Conservation (phyloP, 257 asterid species). For the Dorcoceras hygrometricum region DNA sequence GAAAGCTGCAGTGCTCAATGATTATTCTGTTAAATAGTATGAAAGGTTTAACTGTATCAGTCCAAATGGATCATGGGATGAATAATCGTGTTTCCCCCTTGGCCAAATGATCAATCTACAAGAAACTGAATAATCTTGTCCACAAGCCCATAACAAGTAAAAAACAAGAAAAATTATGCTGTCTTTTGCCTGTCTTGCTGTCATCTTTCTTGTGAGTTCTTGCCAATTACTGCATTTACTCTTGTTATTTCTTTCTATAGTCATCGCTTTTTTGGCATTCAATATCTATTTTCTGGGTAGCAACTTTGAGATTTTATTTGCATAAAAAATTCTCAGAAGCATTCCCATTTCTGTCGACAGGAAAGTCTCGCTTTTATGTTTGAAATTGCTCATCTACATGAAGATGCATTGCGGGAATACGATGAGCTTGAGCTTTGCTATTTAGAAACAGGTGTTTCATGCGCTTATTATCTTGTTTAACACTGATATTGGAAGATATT, state of each 20-base stretch:
- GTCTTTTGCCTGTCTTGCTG: not conserved
- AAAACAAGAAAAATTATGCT: not conserved
- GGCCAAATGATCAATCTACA: not conserved
- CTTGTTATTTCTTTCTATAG: not conserved
- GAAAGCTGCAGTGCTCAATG: slow-evolving; percentile 8
- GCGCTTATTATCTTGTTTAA: slow-evolving; percentile 24
- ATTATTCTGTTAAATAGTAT: not conserved
- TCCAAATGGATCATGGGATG: not conserved
- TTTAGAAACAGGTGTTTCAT: slow-evolving; percentile 82
- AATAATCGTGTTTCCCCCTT: not conserved
- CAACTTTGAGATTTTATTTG: slow-evolving; percentile 10
- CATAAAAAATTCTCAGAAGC: slow-evolving; percentile 19
- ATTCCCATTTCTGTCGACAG: slow-evolving; percentile 39
- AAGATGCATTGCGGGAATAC: slow-evolving; percentile 98
- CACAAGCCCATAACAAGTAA: not conserved
- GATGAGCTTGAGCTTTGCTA: slow-evolving; percentile 99
- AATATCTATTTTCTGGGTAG: slow-evolving; percentile 9
- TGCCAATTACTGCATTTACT: not conserved
- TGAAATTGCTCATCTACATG: slow-evolving; percentile 93
- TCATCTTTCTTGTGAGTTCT: not conserved
- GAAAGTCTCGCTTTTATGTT: slow-evolving; percentile 99
- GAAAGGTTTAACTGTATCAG: not conserved
- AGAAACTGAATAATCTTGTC: not conserved
- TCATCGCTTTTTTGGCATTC: slow-evolving; percentile 20
- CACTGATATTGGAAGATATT: slow-evolving; percentile 20